Conservation (phyloP, 2,329 filamentous ascomycete genomes). For the Emericellopsis atlantica region DNA sequence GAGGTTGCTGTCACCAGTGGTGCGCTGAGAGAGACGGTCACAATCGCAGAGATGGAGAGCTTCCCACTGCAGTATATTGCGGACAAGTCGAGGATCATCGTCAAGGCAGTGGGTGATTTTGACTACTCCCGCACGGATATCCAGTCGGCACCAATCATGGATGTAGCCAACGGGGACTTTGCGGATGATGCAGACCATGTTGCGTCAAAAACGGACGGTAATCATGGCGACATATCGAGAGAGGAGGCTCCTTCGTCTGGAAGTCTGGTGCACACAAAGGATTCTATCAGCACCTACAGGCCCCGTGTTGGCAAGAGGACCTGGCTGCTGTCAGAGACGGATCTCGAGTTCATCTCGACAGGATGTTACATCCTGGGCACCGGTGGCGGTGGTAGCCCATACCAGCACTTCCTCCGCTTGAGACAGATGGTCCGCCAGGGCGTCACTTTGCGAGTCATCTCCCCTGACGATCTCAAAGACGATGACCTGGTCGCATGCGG, state of each 20-base stretch:
- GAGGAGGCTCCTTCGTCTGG: too few species aligned
- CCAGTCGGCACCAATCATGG: not conserved
- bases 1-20: constrained; percentile 18
- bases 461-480: constrained; percentile 33
- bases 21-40: constrained; percentile 27
- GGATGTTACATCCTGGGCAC: constrained; percentile 51
- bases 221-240: not conserved
- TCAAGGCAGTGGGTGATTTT: constrained; percentile 46
- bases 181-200: constrained; percentile 1
- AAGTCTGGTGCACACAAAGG: not conserved
- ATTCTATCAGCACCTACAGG: constrained; percentile 19
- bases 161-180: not conserved
- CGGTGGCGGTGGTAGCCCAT: constrained; percentile 45
- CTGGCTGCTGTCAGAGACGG: constrained; percentile 46
- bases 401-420: constrained; percentile 35
- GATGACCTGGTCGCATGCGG: constrained; percentile 40
- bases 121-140: constrained; percentile 14
- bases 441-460: constrained; percentile 36
- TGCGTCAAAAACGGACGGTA: constrained; percentile 10
- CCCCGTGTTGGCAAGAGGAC: constrained; percentile 35
- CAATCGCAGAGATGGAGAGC: constrained; percentile 37
- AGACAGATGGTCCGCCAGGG: constrained; percentile 36
- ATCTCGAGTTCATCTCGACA: constrained; percentile 41
- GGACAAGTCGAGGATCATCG: constrained; percentile 30
- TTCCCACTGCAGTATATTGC: constrained; percentile 35